Evolutionary conservation across 331 rosid genomes (phyloP).

Genomic region (Malus hybrid): DNA sequence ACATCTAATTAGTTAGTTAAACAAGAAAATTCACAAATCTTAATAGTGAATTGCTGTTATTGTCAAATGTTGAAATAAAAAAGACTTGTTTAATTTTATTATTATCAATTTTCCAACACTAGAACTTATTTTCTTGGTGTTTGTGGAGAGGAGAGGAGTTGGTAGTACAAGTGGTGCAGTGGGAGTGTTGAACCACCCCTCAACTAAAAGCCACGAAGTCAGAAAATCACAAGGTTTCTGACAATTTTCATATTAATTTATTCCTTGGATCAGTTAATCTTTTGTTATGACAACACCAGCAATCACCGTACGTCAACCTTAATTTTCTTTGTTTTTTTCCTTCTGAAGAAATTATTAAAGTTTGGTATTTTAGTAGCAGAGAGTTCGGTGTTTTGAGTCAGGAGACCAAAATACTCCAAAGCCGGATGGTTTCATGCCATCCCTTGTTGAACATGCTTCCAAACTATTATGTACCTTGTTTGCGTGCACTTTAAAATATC

Average conservation of each 20-base stretch:
- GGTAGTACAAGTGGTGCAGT: not conserved
- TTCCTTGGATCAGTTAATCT: not conserved
- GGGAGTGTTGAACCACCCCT: slow-evolving; percentile 1
- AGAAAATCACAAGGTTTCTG: slow-evolving; percentile 4
- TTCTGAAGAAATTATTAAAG: not conserved
- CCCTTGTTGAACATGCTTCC: not conserved
- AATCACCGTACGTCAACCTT: not conserved
- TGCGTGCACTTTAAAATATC: too few relatives aligned
- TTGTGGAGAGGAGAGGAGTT: not conserved
- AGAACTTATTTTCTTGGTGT: not conserved
- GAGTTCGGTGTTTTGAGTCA: not conserved
- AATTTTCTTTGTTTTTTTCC: too few relatives aligned
- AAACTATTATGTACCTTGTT: too few relatives aligned
- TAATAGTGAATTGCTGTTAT: too few relatives aligned
- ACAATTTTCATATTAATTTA: not conserved
- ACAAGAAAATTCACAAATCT: too few relatives aligned
- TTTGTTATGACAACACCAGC: not conserved
- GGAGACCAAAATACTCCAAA: not conserved
- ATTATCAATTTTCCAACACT: not conserved
- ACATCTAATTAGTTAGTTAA: too few relatives aligned
- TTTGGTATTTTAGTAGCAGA: not conserved
- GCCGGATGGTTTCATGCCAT: not conserved
- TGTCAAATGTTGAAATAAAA: too few relatives aligned
- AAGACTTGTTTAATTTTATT: too few relatives aligned
- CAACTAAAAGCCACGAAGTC: slow-evolving; percentile 1